phyloP scores from a whole-genome alignment of 331 rosid genomes.

The Quercus lobata region DNA sequence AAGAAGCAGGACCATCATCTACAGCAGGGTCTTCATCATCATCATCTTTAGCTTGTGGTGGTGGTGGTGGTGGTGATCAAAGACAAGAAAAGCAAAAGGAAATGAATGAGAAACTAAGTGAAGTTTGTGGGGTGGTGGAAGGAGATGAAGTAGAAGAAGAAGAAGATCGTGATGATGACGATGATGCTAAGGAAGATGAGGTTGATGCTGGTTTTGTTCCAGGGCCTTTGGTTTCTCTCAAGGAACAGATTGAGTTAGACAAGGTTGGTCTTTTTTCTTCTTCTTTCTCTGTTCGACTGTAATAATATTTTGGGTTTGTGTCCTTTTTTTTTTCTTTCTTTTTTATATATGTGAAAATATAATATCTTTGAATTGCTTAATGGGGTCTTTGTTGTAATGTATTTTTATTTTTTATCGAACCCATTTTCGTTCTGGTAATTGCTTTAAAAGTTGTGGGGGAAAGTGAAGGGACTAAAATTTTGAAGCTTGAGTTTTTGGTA shows the following conservation, averaged over 20 bases:
- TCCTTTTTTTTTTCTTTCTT: not conserved
- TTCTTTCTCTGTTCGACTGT: not conserved
- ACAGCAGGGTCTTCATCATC: slow-evolving; percentile 26
- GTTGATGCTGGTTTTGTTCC: slow-evolving; percentile 55
- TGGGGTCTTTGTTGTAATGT: not conserved
- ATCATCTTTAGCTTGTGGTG: not conserved
- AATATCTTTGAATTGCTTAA: not conserved
- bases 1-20: slow-evolving; percentile 68
- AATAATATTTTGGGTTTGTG: not conserved
- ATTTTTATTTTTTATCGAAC: not conserved
- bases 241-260: slow-evolving; percentile 89
- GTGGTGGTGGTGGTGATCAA: slow-evolving; percentile 19
- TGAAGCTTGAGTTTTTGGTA: not conserved
- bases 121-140: slow-evolving; percentile 21
- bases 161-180: not conserved
- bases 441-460: not conserved
- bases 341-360: not conserved
- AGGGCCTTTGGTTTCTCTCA: slow-evolving; percentile 86
- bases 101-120: slow-evolving; percentile 31
- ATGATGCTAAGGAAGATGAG: slow-evolving; percentile 19
- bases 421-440: not conserved
- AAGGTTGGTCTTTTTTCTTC: slow-evolving; percentile 42
- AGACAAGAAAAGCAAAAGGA: slow-evolving; percentile 22
- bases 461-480: not conserved
- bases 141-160: slow-evolving; percentile 33